Evolutionary conservation across 2,329 filamentous ascomycete species (phyloP), one percentile per base, ranked within the genome.

Genomic region (Apiospora arundinis): DNA sequence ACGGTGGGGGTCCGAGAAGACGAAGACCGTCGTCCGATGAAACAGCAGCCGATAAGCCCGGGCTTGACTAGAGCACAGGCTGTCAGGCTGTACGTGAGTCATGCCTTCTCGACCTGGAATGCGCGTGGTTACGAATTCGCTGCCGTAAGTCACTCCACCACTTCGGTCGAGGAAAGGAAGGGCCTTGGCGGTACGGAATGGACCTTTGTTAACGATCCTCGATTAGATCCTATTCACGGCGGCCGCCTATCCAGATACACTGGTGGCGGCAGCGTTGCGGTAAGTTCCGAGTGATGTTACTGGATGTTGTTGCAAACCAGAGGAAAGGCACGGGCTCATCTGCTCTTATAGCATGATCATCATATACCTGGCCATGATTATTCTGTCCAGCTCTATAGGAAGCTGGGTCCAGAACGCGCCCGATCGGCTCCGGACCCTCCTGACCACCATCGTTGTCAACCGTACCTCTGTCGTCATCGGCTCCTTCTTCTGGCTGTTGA

Each of bases 31-130:
- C 25, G 4, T 56, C 49, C 52, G 28, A 28, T 18, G 28, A 16
- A 40, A 63, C 56, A 14, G 23, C 16, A 14, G 56, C 63, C 32
- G 52, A n/a, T 25, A 11, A 65, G 32, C 28, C 40, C 72, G 14
- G 71, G 75, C 18, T 78, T 83, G 72, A 81, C 76, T 18, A 77
- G 75, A 73, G 73, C 79, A 7, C 82, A 83, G 69, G 81, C 82
- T 7, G 75, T 76, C 48, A 80, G 80, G 70, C 76, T 89, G 8
- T 90, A 89, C 72, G 76, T 84, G 25, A 88, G 85, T 25, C 87
- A 90, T 77, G 84, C 85, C 69, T 80, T 89, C 6, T 89, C 88
- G 21, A 86, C 86, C 49, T 89, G 87, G 87, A 90, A 89, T 77
- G 85, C 86, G 7, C 83, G 88, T 65, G 83, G 84, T 67, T 90